phyloP scores from a whole-genome alignment of 2,329 filamentous ascomycete genomes.

The Cordyceps javanica region DNA sequence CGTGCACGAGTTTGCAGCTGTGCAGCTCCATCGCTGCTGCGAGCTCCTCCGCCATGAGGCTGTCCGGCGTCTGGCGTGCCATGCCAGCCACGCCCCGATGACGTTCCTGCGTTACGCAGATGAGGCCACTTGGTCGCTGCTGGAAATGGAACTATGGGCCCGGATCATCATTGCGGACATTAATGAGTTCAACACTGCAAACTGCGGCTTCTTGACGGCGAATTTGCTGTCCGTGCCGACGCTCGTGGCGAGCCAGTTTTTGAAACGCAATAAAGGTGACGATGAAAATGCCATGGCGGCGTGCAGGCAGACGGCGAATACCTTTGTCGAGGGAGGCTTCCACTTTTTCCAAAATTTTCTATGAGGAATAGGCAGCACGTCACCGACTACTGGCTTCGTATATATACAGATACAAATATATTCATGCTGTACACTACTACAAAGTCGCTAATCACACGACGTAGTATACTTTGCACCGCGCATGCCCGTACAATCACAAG shows the following conservation, averaged over 20 bases:
- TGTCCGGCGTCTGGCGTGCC: not conserved
- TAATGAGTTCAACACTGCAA: not conserved
- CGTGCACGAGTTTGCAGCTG: not conserved
- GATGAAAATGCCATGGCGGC: not conserved
- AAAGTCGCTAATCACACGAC: not conserved
- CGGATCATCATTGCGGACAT: not conserved
- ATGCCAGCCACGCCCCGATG: not conserved
- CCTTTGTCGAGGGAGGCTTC: not conserved
- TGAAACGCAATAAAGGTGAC: not conserved
- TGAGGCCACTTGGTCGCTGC: not conserved
- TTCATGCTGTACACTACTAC: not conserved
- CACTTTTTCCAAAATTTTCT: not conserved
- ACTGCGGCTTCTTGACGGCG: not conserved
- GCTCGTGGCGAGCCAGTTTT: not conserved
- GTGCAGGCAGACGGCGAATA: not conserved
- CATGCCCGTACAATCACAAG: not conserved
- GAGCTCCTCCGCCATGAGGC: not conserved
- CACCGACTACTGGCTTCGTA: too few species aligned
- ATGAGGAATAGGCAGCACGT: not conserved
- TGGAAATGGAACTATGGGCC: not conserved
- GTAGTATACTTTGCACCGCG: not conserved
- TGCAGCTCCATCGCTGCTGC: not conserved
- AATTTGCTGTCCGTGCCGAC: not conserved
- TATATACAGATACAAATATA: not conserved
- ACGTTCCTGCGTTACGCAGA: not conserved